Evolutionary conservation across 805 yeast species (phyloP), one percentile per base, ranked within the genome.

Genomic region (Spathaspora arborariae): DNA sequence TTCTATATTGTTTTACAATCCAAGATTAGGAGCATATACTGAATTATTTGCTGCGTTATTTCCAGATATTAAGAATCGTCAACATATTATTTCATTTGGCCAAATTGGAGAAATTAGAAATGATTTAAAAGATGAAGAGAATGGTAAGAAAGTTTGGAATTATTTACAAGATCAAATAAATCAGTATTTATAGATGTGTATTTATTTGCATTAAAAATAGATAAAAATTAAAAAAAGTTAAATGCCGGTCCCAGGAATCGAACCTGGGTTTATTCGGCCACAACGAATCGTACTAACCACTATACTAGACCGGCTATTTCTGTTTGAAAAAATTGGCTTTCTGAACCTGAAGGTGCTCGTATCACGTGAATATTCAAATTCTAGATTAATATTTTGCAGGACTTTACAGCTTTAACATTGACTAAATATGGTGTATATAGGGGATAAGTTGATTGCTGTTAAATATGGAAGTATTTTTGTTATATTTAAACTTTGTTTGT

Each of bases 191-290:
- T 15, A 33, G 8, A 9, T 10, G 39, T 33, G 5, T 15, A 9
- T 36, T 6, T 10, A 36, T 36, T 6, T 5, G 4, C 39, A 20
- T 6, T 36, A 7, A 20, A 20, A 5, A 36, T 36, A 36, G 10
- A 36, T 4, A 7, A 5, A 36, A 33, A 21, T 8, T 5, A 42
- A 42, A 42, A 42, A 33, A 11, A 24, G 27, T 5, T 9, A 42
- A 21, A 20, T 71, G 76, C 76, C 73, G 74, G 70, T 64, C 71
- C 75, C 76, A 70, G 75, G 75, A 71, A 70, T 70, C 76, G 76
- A 71, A 71, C 75, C 62, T 71, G 75, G 74, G 75, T 71, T 60
- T 62, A 65, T 56, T 67, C 76, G 73, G 76, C 76, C 76, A 70
- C 75, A 70, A 70, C 72, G 75, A 67, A 55, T 63, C 64, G 75